Evolutionary conservation across 805 yeast species (phyloP), one percentile per base, ranked within the genome.

Genomic region (Wickerhamiella spandovensis): DNA sequence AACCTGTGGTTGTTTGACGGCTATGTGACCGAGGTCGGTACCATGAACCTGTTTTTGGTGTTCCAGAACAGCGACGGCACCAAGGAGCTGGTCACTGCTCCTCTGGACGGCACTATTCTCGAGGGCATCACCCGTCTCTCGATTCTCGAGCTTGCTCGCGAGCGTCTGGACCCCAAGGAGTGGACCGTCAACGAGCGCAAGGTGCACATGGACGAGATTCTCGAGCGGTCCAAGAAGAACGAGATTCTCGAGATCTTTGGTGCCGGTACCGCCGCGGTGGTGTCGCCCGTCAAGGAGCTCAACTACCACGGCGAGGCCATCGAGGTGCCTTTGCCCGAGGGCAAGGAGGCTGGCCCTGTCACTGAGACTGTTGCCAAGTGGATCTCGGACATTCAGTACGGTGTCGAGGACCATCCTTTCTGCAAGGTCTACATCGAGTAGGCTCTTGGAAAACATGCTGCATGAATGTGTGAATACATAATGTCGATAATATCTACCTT

Each of bases 71-170:
- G 76, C n/a, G 69, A 68, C 43, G 97, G 95, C 53, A 84, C 81
- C 69, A 84, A 84, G 64, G 97, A 90, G 72, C 76, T 90, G 58
- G 95, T 79, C 46, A 90, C 98, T 55, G 95, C 96, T 56, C 97
- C 98, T 54, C 74, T 92, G 58, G 97, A 92, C 63, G 98, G 98
- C 58, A 90, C 96, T 55, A 90, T 90, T 62, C 78, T 90, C 62
- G 95, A 86, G 67, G 98, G 98, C 73, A 94, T 90, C 61, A 88
- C 96, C 47, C 81, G 98, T 72, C 95, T 84, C 65, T 87, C 97
- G 13, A 75, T 90, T 52, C 72, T 90, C 58, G 70, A 74, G 41
- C 74, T 90, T 54, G 84, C 92, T 48, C 82, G 84, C 67, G 82
- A 78, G 59, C 82, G 79, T 62, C 77, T 90, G 57, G 78, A 80